Percentiles rank a stretch among this genome's conserved stretches.
Conservation (phyloP, 768 basidiomycete species). For the Serendipita sp. region DNA sequence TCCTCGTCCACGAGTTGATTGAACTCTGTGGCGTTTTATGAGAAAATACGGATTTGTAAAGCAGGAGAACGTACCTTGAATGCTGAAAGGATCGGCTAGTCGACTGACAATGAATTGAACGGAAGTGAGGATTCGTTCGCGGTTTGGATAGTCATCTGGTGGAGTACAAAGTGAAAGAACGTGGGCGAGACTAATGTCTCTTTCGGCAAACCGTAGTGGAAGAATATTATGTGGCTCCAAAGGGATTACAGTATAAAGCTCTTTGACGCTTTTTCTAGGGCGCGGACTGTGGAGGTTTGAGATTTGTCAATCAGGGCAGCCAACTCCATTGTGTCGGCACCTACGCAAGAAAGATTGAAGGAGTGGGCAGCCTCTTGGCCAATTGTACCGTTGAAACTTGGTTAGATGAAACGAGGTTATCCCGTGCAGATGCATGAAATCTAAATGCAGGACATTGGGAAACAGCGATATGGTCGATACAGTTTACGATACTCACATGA, state of each 20-base stretch:
- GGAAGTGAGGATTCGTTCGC: constrained; percentile 2
- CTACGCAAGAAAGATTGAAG: constrained; percentile 4
- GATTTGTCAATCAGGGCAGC: not conserved
- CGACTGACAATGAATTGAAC: constrained; percentile 3
- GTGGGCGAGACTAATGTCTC: not conserved
- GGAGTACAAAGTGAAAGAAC: constrained; percentile 2
- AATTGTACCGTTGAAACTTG: not conserved
- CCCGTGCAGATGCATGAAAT: constrained; percentile 3
- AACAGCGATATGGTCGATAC: not conserved
- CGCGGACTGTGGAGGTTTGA: not conserved
- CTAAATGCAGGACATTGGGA: not conserved
- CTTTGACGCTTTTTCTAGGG: not conserved
- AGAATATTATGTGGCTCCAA: not conserved
- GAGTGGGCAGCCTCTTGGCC: not conserved
- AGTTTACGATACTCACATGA: not conserved
- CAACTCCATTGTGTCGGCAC: not conserved
- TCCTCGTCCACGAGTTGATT: constrained; percentile 4
- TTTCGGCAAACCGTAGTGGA: not conserved
- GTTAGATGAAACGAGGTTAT: not conserved
- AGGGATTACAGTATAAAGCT: not conserved
- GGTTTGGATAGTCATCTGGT: not conserved
- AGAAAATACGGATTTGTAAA: not conserved
- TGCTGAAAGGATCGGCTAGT: not conserved
- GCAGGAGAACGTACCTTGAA: not conserved
- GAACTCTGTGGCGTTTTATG: not conserved